Evolutionary conservation across 2,329 filamentous ascomycete genomes (phyloP), one percentile per base, ranked within the genome.

Genomic region (Microdochium paspali): DNA sequence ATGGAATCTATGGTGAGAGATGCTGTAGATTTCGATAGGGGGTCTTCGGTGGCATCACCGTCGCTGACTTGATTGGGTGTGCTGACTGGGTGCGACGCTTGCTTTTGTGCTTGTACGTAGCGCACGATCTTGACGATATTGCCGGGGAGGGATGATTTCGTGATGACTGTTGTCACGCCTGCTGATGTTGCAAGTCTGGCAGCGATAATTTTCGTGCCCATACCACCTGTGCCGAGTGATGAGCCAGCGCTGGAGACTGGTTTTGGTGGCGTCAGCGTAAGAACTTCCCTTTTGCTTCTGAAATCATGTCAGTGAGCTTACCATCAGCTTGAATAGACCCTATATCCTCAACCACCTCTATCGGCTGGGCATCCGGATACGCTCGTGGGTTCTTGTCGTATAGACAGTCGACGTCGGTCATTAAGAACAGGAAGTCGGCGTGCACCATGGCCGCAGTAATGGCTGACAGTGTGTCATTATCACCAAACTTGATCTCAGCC

Each of bases 401-500:
- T 12, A 98, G 74, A 62, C 91, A 96, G 63, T 98, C 93, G 44
- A 98, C 93, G 61, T 98, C 93, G 1, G 93, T 98, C 93, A 98
- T 97, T 53, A 98, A 77, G 67, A 98, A 98, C 10, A 98, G 76
- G 58, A 95, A 88, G 61, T 98, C 90, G 45, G 93, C 93, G 59
- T 95, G 89, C 20, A 97, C 87, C 90, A 97, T 97, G 55, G 87
- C 93, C 1, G 93, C 89, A 0, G 93, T 95, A 57, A 98, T 96
- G 49, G 93, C 93, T 12, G 90, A 95, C 44, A 98, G 74, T 2
- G 93, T 98, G 66, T 98, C 93, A 59, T 98, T 98, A 73, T 98
- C 93, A 55, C 93, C 93, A 62, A 98, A 98, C 73, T 97, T 97
- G 70, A 98, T 98, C 76, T 98, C 93, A 42, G 91, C 87, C 54